Conservation (phyloP, 257 asterid genomes). For the Nicotiana benthamiana region DNA sequence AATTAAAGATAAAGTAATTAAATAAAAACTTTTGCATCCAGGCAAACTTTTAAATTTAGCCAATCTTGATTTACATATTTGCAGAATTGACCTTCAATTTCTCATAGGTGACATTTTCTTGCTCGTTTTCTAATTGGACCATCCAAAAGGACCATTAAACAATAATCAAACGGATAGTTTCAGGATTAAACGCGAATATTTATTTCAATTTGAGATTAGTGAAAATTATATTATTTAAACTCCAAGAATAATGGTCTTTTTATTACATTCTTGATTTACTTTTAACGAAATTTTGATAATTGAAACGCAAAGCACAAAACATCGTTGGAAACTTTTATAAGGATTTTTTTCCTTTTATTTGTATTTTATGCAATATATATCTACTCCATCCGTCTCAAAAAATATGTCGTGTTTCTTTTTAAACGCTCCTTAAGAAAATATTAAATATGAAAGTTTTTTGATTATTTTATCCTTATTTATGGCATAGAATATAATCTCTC, state of each 20-base stretch:
- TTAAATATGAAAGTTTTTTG: too few species aligned
- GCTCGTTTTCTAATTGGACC: neutral
- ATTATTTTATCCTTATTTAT: too few species aligned
- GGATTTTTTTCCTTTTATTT: neutral
- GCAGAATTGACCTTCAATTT: neutral
- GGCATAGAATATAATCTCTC: too few species aligned
- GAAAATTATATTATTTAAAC: neutral
- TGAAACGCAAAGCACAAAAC: neutral
- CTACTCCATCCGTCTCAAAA: too few species aligned
- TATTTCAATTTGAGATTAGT: too few species aligned
- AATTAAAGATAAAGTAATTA: neutral
- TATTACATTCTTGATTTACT: neutral
- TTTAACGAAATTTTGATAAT: too few species aligned
- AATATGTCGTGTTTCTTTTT: too few species aligned
- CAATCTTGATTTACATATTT: neutral
- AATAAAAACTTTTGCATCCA: neutral
- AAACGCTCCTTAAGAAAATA: too few species aligned
- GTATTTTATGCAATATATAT: too few species aligned
- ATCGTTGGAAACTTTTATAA: too few species aligned
- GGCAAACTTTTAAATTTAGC: neutral
- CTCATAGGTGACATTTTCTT: neutral
- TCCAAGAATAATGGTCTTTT: neutral
- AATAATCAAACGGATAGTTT: too few species aligned
- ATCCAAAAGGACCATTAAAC: too few species aligned
- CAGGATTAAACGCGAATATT: neutral